Evolutionary conservation across 805 yeast species (phyloP).

Genomic region (Wickerhamiella lipophila): DNA sequence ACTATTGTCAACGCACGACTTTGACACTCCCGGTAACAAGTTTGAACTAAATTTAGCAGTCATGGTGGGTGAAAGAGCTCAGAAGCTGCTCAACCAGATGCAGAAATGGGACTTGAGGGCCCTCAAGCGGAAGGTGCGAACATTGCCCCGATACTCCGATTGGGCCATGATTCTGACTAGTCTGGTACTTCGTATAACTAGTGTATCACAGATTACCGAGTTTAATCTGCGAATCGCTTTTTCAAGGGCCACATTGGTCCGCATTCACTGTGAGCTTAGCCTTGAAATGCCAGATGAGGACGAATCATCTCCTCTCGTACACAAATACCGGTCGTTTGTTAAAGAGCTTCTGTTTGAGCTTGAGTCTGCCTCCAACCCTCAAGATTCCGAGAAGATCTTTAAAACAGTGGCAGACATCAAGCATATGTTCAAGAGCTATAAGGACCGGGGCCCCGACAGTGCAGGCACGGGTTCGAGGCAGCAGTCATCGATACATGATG

Average conservation of each 20-base stretch:
- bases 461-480: neutral
- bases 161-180: constrained; percentile 24
- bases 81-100: constrained; percentile 20
- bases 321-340: constrained; percentile 23
- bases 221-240: constrained; percentile 24
- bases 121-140: constrained; percentile 22
- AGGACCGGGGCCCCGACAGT: constrained; percentile 7
- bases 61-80: constrained; percentile 21
- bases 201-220: constrained; percentile 22
- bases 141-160: constrained; percentile 20
- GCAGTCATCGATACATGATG: constrained; percentile 3
- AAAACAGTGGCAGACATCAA: constrained; percentile 24
- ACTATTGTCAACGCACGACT: constrained; percentile 22
- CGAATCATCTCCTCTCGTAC: constrained; percentile 18
- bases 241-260: constrained; percentile 24
- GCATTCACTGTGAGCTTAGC: constrained; percentile 25
- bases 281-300: constrained; percentile 13
- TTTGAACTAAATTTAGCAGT: constrained; percentile 24
- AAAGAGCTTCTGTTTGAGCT: constrained; percentile 22
- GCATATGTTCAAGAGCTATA: constrained; percentile 24
- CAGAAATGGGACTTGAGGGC: constrained; percentile 23
- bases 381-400: constrained; percentile 24
- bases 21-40: constrained; percentile 18
- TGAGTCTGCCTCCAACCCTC: constrained; percentile 22
- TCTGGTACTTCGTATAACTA: constrained; percentile 24